phyloP scores from a whole-genome alignment of 345 rosid genomes.

The Gossypium thurberi region DNA sequence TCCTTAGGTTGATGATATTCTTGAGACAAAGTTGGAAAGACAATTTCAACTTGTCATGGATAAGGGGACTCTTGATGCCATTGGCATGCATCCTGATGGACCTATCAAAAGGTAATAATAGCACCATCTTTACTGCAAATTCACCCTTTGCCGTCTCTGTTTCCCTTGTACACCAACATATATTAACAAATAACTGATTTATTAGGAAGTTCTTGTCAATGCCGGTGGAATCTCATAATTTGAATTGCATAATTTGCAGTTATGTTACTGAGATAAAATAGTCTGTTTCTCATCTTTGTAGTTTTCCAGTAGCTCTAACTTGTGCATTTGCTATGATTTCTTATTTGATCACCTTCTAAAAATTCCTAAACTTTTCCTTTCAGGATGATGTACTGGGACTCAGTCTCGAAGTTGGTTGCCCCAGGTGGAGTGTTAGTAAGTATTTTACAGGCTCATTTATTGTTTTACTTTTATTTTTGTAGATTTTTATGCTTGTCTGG shows the following conservation, averaged over 20 bases:
- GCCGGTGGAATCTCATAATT: not conserved
- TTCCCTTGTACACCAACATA: not conserved
- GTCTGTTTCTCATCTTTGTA: not conserved
- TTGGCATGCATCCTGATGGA: slow-evolving; percentile 97
- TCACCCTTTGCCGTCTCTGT: not conserved
- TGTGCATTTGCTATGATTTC: not conserved
- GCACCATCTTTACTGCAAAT: not conserved
- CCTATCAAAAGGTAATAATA: slow-evolving; percentile 62
- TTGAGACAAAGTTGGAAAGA: slow-evolving; percentile 67
- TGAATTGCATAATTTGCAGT: not conserved
- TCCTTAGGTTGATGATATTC: slow-evolving; percentile 79
- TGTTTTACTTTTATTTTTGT: not conserved
- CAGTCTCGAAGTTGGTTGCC: slow-evolving; percentile 82
- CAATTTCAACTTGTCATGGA: slow-evolving; percentile 84
- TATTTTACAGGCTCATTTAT: not conserved
- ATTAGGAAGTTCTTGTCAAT: not conserved
- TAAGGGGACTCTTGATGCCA: slow-evolving; percentile 96
- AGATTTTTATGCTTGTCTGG: not conserved
- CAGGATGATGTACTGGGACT: slow-evolving; percentile 92
- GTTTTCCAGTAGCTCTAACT: not conserved
- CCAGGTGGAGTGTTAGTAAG: slow-evolving; percentile 83
- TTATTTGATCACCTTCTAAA: not conserved
- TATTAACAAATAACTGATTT: not conserved
- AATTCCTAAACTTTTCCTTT: not conserved
- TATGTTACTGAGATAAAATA: not conserved